A percentile compares a stretch with the other conserved stretches of the same genome.
Conservation (phyloP, 805 yeast genomes). For the Ogataea thermomethanolica region DNA sequence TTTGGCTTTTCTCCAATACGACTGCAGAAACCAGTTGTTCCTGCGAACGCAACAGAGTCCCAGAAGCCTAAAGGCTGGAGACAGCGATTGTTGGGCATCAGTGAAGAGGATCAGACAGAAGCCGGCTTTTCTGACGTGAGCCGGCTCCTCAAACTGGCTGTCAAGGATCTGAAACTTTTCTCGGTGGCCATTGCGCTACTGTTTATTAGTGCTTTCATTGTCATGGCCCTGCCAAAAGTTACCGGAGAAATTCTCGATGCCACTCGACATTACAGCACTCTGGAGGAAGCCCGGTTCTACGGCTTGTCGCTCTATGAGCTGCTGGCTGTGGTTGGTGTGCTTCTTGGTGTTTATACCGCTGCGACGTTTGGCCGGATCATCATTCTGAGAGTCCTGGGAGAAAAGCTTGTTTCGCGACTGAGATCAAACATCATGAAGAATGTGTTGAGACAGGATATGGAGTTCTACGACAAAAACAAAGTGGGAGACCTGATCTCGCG, state of each 20-base stretch:
- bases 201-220: constrained; percentile 44
- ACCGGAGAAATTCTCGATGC: constrained; percentile 56
- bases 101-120: constrained; percentile 31
- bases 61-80: constrained; percentile 21
- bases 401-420: constrained; percentile 78
- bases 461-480: constrained; percentile 82
- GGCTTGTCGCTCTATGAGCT: constrained; percentile 66
- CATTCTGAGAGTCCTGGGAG: constrained; percentile 76
- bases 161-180: constrained; percentile 43
- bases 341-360: constrained; percentile 68
- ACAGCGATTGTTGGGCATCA: constrained; percentile 30
- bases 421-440: constrained; percentile 75
- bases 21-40: neutral
- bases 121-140: constrained; percentile 37
- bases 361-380: constrained; percentile 81
- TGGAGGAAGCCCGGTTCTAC: constrained; percentile 35
- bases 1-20: neutral
- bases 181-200: constrained; percentile 42
- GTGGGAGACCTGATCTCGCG: constrained; percentile 92
- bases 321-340: constrained; percentile 53
- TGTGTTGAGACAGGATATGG: constrained; percentile 81
- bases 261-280: constrained; percentile 32
- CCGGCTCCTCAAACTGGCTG: constrained; percentile 41
- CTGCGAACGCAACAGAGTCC: constrained; percentile 1
- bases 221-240: constrained; percentile 52